phyloP scores from a whole-genome alignment of 352 stramenopile genomes.

The Pythium chondricola region DNA sequence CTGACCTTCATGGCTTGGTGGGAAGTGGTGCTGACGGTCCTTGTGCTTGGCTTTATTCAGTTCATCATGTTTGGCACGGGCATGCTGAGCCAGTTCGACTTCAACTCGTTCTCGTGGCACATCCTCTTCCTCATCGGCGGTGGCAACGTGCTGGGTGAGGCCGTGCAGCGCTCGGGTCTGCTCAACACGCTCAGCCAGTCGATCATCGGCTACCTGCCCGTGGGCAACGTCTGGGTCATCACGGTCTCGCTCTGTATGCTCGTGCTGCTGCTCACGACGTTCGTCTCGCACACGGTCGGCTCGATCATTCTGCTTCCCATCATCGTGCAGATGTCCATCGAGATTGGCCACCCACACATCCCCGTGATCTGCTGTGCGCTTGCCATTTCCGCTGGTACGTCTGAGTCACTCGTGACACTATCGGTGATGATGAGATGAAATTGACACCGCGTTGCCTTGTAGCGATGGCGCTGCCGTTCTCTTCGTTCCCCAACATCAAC shows the following conservation, averaged over 20 bases:
- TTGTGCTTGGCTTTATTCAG: slow-evolving; percentile 18
- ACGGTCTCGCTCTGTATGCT: slow-evolving; percentile 83
- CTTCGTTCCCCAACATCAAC: slow-evolving; percentile 92
- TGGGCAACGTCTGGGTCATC: slow-evolving; percentile 81
- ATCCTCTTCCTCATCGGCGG: slow-evolving; percentile 91
- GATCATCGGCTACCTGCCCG: slow-evolving; percentile 72
- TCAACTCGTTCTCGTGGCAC: slow-evolving; percentile 93
- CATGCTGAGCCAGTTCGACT: slow-evolving; percentile 90
- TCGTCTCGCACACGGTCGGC: slow-evolving; percentile 90
- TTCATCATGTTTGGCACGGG: slow-evolving; percentile 85
- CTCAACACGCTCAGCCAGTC: slow-evolving; percentile 79
- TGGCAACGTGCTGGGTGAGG: slow-evolving; percentile 88
- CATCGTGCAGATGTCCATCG: slow-evolving; percentile 86
- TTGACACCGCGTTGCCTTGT: too few relatives aligned
- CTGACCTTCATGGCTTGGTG: too few relatives aligned
- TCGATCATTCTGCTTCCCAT: slow-evolving; percentile 91
- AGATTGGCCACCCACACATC: slow-evolving; percentile 83
- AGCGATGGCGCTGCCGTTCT: slow-evolving; percentile 90
- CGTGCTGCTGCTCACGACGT: slow-evolving; percentile 87
- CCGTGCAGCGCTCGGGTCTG: slow-evolving; percentile 77
- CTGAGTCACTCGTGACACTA: too few relatives aligned
- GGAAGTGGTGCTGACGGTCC: too few relatives aligned
- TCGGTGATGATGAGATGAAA: too few relatives aligned
- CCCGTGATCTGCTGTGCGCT: slow-evolving; percentile 81
- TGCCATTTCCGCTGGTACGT: slow-evolving; percentile 82